Evolutionary conservation across 2,329 filamentous ascomycete species (phyloP), one percentile per base, ranked within the genome.

Genomic region (Sarocladium kiliense): DNA sequence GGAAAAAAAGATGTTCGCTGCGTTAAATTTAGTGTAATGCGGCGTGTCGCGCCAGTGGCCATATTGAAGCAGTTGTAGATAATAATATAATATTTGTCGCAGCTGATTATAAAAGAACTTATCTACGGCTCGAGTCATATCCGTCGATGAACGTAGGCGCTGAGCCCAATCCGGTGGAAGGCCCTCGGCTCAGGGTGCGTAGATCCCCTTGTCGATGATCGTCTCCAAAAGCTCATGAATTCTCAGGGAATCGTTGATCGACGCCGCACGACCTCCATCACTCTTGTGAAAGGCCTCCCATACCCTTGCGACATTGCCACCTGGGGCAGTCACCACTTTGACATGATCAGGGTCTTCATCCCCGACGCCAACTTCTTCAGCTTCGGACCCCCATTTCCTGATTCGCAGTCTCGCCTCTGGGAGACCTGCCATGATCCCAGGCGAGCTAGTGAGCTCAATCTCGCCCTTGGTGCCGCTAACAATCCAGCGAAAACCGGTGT

Each of bases 401-500:
- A 53, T 27, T 7, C 30, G 16, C 3, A 53, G 3, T 14, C 58
- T 44, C 2, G n/a, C 7, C 7, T 12, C 49, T 34, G 26, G 27
- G 12, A 18, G 16, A 25, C 6, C 27, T 3, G 30, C 7, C 30
- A 53, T 36, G 49, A 53, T 34, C 4, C 49, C 49, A n/a, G 34
- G 27, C 12, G 27, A 9, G 12, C 27, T 36, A 3, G 58, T 59
- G 23, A 66, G 26, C 51, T 65, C 65, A 12, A 70, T 59, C 62
- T 69, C 65, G 3, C 68, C 68, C 45, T 68, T 60, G 5, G 63
- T 66, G 12, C 68, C 68, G 1, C 65, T 64, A 54, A 71, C 69
- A 16, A 65, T 57, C 66, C 68, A 71, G 18, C 62, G 60, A 25
- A 65, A 54, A 2, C 58, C 59, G 6, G 53, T 54, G 3, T 54